Percentiles rank a stretch among this genome's conserved stretches.
These are phyloP conservation scores for Monilinia fructigena DNA, from an alignment of 2,329 filamentous ascomycete species.

Conservation along the genomic window DNA sequence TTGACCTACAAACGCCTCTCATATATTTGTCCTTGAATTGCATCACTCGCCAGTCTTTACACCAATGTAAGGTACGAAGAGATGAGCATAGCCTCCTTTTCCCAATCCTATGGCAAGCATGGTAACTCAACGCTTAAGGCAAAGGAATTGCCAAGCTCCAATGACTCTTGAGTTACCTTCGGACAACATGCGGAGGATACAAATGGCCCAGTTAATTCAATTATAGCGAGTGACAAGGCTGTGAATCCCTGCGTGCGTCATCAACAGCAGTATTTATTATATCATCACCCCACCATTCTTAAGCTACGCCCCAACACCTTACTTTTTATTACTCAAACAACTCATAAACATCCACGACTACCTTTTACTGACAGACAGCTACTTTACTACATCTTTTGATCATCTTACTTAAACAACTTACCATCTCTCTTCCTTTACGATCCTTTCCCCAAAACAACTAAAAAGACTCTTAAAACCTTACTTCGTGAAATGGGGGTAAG, in stretches of 20 bases:
- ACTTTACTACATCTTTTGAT: not conserved
- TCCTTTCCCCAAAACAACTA: not conserved
- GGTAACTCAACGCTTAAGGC: not conserved
- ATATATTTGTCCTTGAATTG: not conserved
- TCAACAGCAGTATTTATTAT: not conserved
- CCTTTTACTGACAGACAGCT: not conserved
- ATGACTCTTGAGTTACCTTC: not conserved
- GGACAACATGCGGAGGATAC: not conserved
- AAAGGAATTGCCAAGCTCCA: not conserved
- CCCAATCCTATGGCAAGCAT: not conserved
- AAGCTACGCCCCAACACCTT: slow-evolving; percentile 5
- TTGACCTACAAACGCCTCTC: not conserved
- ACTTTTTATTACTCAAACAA: not conserved
- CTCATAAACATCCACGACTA: not conserved
- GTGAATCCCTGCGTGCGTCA: slow-evolving; percentile 17
- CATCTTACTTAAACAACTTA: slow-evolving; percentile 1
- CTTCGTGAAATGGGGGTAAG: slow-evolving; percentile 22
- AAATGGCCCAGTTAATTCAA: slow-evolving; percentile 5
- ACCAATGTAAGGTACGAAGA: not conserved
- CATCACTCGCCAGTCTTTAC: not conserved
- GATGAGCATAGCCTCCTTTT: slow-evolving; percentile 9
- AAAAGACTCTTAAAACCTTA: slow-evolving; percentile 20
- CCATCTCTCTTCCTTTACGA: not conserved
- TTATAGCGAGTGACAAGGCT: slow-evolving; percentile 1
- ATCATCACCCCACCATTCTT: slow-evolving; percentile 19